These are phyloP conservation scores for Cladosporium sp. DNA, from an alignment of 2,329 filamentous ascomycete genomes.

Conservation along the genomic window DNA sequence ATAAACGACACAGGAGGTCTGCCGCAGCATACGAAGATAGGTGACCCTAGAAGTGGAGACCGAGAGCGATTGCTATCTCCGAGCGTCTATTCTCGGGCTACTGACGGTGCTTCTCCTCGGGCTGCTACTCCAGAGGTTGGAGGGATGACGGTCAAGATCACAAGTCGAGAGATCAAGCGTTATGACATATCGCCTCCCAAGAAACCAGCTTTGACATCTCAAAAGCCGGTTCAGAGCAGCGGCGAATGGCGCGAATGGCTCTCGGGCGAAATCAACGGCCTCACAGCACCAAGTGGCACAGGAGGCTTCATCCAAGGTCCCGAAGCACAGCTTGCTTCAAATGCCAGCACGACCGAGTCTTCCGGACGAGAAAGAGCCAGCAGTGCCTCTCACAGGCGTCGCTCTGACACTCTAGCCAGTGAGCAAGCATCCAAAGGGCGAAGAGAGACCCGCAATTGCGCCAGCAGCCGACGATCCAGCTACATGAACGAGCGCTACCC, in stretches of 20 bases:
- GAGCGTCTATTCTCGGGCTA: conserved; percentile 42
- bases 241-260: conserved; percentile 44
- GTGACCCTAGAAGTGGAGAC: conserved; percentile 3
- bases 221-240: conserved; percentile 29
- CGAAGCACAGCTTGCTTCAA: not conserved
- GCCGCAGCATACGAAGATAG: conserved; percentile 17
- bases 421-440: conserved; percentile 7
- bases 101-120: conserved; percentile 33
- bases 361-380: not conserved
- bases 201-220: not conserved
- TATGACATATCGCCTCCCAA: conserved; percentile 33
- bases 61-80: conserved; percentile 33
- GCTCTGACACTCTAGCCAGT: conserved; percentile 12
- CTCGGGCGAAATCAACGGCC: conserved; percentile 37
- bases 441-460: conserved; percentile 17
- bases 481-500: conserved; percentile 43
- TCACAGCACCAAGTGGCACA: conserved; percentile 23
- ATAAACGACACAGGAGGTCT: conserved; percentile 16
- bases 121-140: conserved; percentile 23
- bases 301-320: conserved; percentile 10
- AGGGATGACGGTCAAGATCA: conserved; percentile 38
- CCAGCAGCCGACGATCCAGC: conserved; percentile 22
- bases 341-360: not conserved
- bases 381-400: not conserved
- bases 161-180: conserved; percentile 38